These are phyloP conservation scores for Barbarea vulgaris DNA, from an alignment of 345 rosid genomes.

Conservation along the genomic window DNA sequence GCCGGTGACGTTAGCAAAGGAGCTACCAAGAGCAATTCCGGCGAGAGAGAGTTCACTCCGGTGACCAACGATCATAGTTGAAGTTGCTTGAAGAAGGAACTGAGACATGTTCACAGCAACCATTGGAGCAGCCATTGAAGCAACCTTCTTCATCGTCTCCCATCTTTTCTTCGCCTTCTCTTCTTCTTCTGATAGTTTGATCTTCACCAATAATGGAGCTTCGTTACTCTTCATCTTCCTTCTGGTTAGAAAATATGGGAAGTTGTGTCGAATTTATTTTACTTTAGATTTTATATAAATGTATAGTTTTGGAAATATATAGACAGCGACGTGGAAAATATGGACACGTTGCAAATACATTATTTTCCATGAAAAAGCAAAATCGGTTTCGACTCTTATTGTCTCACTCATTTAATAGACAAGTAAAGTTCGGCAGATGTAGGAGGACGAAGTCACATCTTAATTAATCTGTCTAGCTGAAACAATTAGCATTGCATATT, in stretches of 20 bases:
- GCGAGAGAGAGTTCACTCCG: constrained; percentile 34
- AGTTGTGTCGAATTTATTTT: constrained; percentile 17
- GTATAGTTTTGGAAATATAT: not conserved
- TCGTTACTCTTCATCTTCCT: constrained; percentile 19
- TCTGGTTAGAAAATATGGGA: constrained; percentile 6
- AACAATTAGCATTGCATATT: too few relatives aligned
- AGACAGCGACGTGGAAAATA: not conserved
- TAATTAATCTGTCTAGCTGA: not conserved
- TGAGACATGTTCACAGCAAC: constrained; percentile 42
- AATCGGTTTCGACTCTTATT: constrained; percentile 29
- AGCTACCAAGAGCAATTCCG: constrained; percentile 40
- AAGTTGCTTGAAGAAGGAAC: constrained; percentile 37
- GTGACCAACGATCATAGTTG: constrained; percentile 43
- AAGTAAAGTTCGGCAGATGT: not conserved
- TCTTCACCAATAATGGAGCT: constrained; percentile 31
- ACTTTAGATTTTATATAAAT: not conserved
- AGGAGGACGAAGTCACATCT: not conserved
- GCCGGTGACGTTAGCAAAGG: too few relatives aligned
- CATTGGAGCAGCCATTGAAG: constrained; percentile 46
- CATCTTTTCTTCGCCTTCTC: constrained; percentile 28
- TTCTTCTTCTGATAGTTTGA: constrained; percentile 20
- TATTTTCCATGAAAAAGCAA: not conserved
- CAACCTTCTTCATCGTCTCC: constrained; percentile 39
- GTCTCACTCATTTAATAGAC: not conserved
- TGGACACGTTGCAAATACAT: not conserved